Evolutionary conservation across 2,329 filamentous ascomycete genomes (phyloP).

Genomic region (Neofusicoccum kwambonambiense): DNA sequence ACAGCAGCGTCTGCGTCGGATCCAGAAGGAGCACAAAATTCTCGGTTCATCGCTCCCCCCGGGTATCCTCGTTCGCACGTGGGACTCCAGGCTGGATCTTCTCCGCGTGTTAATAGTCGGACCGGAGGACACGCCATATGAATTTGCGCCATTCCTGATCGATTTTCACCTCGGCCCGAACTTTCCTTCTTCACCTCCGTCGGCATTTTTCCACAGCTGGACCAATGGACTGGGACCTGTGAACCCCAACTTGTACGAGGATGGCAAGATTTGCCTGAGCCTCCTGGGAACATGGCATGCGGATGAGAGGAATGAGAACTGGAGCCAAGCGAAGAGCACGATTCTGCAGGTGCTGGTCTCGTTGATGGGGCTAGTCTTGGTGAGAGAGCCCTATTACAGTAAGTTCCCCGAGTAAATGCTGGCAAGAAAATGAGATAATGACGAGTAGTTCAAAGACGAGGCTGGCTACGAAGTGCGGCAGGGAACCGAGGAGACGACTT

Average conservation of each 20-base stretch:
- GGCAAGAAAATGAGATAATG: background rate
- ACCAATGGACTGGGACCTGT: slow-evolving; percentile 52
- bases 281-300: slow-evolving; percentile 61
- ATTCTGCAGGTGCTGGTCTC: slow-evolving; percentile 59
- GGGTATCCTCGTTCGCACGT: slow-evolving; percentile 58
- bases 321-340: slow-evolving; percentile 54
- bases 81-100: slow-evolving; percentile 59
- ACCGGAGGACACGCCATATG: slow-evolving; percentile 60
- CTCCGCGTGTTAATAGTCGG: slow-evolving; percentile 59
- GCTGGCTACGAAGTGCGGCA: slow-evolving; percentile 58
- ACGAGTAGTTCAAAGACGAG: slow-evolving; percentile 47
- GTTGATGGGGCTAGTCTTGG: slow-evolving; percentile 57
- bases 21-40: slow-evolving; percentile 60
- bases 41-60: slow-evolving; percentile 53
- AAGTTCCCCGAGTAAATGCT: slow-evolving; percentile 23
- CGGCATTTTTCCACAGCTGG: slow-evolving; percentile 61
- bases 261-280: slow-evolving; percentile 61
- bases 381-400: slow-evolving; percentile 62
- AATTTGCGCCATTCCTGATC: slow-evolving; percentile 60
- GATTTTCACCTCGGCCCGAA: slow-evolving; percentile 53
- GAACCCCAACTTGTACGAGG: slow-evolving; percentile 63
- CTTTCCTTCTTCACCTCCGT: slow-evolving; percentile 55
- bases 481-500: slow-evolving; percentile 44
- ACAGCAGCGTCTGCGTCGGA: slow-evolving; percentile 47
- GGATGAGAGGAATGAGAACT: slow-evolving; percentile 52